Percentiles rank a stretch among this genome's conserved stretches.
phyloP scores from a whole-genome alignment of 768 basidiomycete species.

The Boletus subparvulus region DNA sequence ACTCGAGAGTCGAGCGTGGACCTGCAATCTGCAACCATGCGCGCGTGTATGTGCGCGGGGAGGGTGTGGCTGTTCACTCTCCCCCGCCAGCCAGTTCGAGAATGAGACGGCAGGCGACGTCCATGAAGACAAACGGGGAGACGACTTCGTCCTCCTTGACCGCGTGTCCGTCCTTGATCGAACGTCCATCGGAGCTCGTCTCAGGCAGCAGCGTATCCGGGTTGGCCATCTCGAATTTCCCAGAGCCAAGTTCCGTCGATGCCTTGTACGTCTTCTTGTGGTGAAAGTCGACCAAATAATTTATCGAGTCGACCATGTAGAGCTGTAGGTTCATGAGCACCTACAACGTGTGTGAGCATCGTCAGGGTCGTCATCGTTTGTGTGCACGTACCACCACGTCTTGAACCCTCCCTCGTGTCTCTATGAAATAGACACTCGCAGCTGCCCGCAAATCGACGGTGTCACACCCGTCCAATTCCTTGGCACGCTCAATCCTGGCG shows the following conservation, averaged over 20 bases:
- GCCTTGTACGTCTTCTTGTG: constrained; percentile 94
- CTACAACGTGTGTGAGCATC: constrained; percentile 38
- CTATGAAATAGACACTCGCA: constrained; percentile 86
- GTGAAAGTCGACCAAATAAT: constrained; percentile 98
- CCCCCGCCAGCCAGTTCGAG: constrained; percentile 84
- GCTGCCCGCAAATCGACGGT: constrained; percentile 65
- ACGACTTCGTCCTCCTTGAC: constrained; percentile 62
- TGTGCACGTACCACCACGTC: constrained; percentile 77
- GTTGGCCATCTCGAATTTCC: constrained; percentile 64
- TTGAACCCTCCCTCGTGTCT: constrained; percentile 86
- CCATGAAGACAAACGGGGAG: constrained; percentile 94
- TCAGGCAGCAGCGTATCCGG: constrained; percentile 38
- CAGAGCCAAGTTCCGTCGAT: constrained; percentile 62
- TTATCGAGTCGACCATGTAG: constrained; percentile 93
- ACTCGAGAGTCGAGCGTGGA: not conserved
- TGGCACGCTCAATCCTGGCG: constrained; percentile 60
- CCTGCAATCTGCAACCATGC: not conserved
- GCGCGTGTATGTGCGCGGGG: not conserved
- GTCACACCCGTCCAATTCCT: constrained; percentile 58
- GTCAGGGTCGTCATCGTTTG: not conserved
- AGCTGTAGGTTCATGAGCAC: constrained; percentile 96
- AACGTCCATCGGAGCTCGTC: constrained; percentile 56
- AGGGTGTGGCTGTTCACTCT: constrained; percentile 26
- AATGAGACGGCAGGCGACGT: constrained; percentile 91
- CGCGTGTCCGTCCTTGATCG: constrained; percentile 46